These are phyloP conservation scores for Phytophthora pluvialis DNA, from an alignment of 352 stramenopile species.

Conservation along the genomic window DNA sequence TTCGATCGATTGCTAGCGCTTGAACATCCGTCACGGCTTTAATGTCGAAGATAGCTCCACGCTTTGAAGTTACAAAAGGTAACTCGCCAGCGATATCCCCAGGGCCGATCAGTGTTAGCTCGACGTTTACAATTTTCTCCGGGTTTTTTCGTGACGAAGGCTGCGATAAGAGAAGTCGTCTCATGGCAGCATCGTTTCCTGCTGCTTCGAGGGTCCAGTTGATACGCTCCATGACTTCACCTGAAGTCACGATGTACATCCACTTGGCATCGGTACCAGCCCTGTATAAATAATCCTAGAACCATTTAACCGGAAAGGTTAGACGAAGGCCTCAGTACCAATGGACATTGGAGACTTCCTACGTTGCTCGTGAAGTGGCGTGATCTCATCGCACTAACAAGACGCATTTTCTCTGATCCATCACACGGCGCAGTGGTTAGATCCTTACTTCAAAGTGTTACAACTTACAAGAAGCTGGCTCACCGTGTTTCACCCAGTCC, in stretches of 20 bases:
- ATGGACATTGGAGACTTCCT: background rate
- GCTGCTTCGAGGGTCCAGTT: constrained; percentile 56
- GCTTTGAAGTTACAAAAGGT: constrained; percentile 63
- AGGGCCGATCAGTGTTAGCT: constrained; percentile 60
- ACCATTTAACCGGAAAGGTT: background rate
- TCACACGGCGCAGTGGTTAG: background rate
- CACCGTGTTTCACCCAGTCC: constrained; percentile 74
- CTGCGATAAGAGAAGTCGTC: constrained; percentile 33
- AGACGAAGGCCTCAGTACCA: background rate
- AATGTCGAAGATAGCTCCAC: constrained; percentile 63
- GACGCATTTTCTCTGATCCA: constrained; percentile 71
- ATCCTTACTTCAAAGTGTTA: background rate
- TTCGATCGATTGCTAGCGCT: constrained; percentile 63
- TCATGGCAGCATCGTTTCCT: constrained; percentile 28
- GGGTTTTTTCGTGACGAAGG: constrained; percentile 44
- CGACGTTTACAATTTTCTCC: constrained; percentile 77
- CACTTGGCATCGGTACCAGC: constrained; percentile 69
- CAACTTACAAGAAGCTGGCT: background rate
- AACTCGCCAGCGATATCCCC: constrained; percentile 70
- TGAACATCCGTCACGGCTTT: constrained; percentile 73
- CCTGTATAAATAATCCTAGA: constrained; percentile 74
- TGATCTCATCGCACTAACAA: constrained; percentile 72
- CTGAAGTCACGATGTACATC: constrained; percentile 76
- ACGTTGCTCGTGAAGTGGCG: constrained; percentile 73
- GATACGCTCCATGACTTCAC: constrained; percentile 72